Evolutionary conservation across 2,329 filamentous ascomycete genomes (phyloP), one percentile per base, ranked within the genome.

Genomic region (Malbranchea zuffiana): DNA sequence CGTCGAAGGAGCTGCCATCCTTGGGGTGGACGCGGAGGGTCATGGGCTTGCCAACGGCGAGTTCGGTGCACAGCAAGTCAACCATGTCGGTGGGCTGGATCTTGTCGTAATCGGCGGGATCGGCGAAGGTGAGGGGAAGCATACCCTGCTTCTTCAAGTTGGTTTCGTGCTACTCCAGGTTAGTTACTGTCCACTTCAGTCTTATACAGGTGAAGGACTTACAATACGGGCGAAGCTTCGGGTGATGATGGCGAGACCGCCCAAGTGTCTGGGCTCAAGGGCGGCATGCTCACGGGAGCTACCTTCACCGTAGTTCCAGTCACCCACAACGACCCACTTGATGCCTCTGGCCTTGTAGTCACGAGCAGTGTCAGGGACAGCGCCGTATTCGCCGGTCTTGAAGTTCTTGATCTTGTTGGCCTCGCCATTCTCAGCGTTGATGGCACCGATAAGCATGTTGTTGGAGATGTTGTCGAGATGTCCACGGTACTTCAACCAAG

Each of bases 111-210:
- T 98, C 90, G 61, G 81, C 88, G 40, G 88, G 88, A 60, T 96
- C 79, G 41, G 77, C 67, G 70, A 98, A 98, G 54, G 87, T 96
- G 49, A 98, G 75, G 56, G 90, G 90, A 69, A 98, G 82, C 88
- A 98, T 95, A 68, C 90, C 90, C 78, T 98, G 90, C 81, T 98
- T 98, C 84, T 98, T 98, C 72, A 98, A 69, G 78, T 98, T 98
- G 72, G 90, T 98, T 75, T 98, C 90, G 75, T 98, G 90, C 66
- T 69, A 44, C 36, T 19, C 20, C 18, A 27, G n/a, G 39, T 51
- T 46, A 53, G 47, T 41, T 32, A 27, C 19, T 29, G n/a, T 16
- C 23, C 10, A 30, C 8, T 30, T 30, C 11, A 15, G 10, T 8
- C 16, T 11, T n/a, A 12, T 10, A 27, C 2, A 18, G 11, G 13